Base-by-base conservation (phyloP, 495 filamentous ascomycete genomes). In the Lophiotrema nucula region DNA sequence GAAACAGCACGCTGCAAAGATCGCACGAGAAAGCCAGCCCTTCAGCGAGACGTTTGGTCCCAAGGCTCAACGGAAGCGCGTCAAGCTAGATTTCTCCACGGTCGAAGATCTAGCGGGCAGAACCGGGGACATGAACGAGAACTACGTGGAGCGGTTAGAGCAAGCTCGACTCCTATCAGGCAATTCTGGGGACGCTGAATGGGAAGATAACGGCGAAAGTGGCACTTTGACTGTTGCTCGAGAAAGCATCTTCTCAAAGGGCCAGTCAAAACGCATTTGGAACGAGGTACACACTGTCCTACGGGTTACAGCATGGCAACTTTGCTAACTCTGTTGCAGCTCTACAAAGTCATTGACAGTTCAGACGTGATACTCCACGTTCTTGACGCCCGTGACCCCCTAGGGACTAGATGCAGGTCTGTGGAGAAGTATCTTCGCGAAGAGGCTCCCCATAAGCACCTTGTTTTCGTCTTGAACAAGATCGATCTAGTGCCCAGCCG, bases 391-490 rank as follows among this genome's bases (percentile, higher is more conserved):
- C 53, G 73, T 22, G 72, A 75, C 59, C 73, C 73, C 13, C 35
- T 70, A 2, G 73, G 73, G 12, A 75, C 73, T 3, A 33, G 73
- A 39, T 75, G 93, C 77, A 79, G 87, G 18, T 89, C 86, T 67
- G 83, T 96, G 37, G 93, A 97, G 67, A 96, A 96, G 71, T 97
- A 97, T 67, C 88, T 98, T 47, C 81, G 81, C 53, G 85, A 92
- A 56, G 93, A 98, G 66, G 93, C 90, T 16, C 89, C 92, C 1
- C 93, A 97, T 68, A 98, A 98, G 73, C 91, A 96, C 70, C 73
- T 96, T 47, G 83, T 95, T 5, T 95, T 95, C 60, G 85, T 97
- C 1, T 66, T 98, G 48, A 98, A 98, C 73, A 98, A 98, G 77
- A 90, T 88, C 63, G 93, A 98, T 72, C 75, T 98, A 49, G 88